Evolutionary conservation across 1,284 basidiomycete species (phyloP).

Genomic region (Taiwanofungus camphoratus): DNA sequence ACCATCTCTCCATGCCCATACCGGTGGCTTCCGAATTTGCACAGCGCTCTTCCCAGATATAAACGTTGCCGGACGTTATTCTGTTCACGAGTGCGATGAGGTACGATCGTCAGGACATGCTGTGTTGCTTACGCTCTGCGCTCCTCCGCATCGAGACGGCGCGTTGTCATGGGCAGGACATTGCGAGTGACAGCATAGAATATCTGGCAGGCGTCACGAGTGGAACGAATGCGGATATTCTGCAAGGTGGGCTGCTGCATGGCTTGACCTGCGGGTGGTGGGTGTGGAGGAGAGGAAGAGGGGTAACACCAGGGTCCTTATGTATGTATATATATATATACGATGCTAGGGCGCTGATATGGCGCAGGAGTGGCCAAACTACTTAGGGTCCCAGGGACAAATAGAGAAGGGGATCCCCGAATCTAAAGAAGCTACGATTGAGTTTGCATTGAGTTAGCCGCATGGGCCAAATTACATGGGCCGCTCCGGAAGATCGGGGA

Average conservation of each 20-base stretch:
- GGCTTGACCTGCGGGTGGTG: conserved; percentile 12
- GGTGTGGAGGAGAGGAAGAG: conserved; percentile 15
- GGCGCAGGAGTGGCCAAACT: conserved; percentile 12
- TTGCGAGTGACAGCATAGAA: conserved; percentile 70
- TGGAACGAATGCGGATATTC: conserved; percentile 69
- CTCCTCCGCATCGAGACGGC: conserved; percentile 74
- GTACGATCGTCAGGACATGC: background rate
- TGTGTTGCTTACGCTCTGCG: conserved; percentile 26
- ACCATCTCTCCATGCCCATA: conserved; percentile 79
- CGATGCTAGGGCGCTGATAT: conserved; percentile 14
- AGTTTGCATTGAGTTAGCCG: conserved; percentile 28
- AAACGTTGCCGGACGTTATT: conserved; percentile 61
- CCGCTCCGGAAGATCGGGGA: conserved; percentile 23
- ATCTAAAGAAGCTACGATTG: conserved; percentile 29
- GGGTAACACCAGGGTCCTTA: conserved; percentile 6
- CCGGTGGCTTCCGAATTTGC: conserved; percentile 73
- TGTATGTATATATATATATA: conserved; percentile 15
- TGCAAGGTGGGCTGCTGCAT: conserved; percentile 67
- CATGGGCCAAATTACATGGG: conserved; percentile 14
- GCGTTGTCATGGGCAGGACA: conserved; percentile 65
- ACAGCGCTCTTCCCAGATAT: conserved; percentile 81
- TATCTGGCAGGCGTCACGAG: conserved; percentile 71
- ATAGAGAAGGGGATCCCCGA: conserved; percentile 29
- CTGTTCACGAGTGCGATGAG: conserved; percentile 5
- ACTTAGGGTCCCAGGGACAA: conserved; percentile 17